These are phyloP conservation scores for Melampsora americana DNA, from an alignment of 1,284 basidiomycete species.

Conservation along the genomic window DNA sequence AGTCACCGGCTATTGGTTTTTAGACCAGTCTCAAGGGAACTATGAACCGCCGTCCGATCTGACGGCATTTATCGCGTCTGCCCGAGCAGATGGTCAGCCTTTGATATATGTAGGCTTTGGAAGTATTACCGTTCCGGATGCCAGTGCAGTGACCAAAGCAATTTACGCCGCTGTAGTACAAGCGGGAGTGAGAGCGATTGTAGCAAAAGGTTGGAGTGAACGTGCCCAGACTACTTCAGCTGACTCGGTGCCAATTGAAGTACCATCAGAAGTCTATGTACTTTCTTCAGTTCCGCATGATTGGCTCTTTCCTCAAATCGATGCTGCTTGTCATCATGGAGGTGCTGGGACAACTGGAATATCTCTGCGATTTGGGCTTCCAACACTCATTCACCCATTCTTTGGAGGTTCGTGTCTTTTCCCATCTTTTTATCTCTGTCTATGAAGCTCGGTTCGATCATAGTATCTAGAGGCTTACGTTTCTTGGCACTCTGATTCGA, in stretches of 20 bases:
- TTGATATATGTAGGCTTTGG: slow-evolving; percentile 97
- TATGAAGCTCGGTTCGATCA: too few species aligned
- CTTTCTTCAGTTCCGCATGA: slow-evolving; percentile 52
- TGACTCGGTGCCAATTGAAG: slow-evolving; percentile 15
- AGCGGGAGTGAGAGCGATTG: slow-evolving; percentile 51
- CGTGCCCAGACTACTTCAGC: slow-evolving; percentile 42
- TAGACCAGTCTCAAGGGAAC: slow-evolving; percentile 76
- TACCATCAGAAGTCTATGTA: slow-evolving; percentile 47
- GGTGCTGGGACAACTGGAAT: slow-evolving; percentile 95
- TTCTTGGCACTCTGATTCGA: neutral
- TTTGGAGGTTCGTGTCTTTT: slow-evolving; percentile 47
- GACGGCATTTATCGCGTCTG: slow-evolving; percentile 73
- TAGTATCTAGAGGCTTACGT: neutral
- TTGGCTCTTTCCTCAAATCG: slow-evolving; percentile 52
- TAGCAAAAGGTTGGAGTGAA: slow-evolving; percentile 52
- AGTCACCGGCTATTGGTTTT: slow-evolving; percentile 83
- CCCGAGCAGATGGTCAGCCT: slow-evolving; percentile 73
- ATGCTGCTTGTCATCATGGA: slow-evolving; percentile 56
- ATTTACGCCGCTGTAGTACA: slow-evolving; percentile 48
- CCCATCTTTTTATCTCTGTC: too few species aligned
- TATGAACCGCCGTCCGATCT: slow-evolving; percentile 81
- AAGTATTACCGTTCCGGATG: slow-evolving; percentile 53
- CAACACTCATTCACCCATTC: slow-evolving; percentile 52
- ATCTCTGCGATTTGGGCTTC: slow-evolving; percentile 60
- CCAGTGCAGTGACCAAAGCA: slow-evolving; percentile 27